Evolutionary conservation across 768 basidiomycete genomes (phyloP).

Genomic region (Russula dissimulans): DNA sequence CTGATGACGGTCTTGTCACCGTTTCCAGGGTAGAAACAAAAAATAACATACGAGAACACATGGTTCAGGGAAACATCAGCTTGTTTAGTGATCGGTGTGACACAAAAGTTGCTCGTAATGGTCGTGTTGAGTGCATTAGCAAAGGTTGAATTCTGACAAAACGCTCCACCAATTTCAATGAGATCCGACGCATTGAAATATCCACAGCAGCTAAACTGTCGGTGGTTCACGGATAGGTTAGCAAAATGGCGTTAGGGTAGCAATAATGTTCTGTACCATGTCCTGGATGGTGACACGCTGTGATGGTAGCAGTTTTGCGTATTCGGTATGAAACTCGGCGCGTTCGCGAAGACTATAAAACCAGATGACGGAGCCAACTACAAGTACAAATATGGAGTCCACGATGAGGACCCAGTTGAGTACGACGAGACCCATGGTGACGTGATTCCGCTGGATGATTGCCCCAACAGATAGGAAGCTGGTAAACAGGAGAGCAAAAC

Average conservation of each 20-base stretch:
- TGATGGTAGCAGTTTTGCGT: constrained; percentile 36
- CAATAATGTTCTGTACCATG: constrained; percentile 33
- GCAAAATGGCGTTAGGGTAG: constrained; percentile 8
- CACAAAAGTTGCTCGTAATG: constrained; percentile 51
- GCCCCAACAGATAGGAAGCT: constrained; percentile 64
- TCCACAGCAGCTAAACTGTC: constrained; percentile 75
- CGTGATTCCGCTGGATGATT: constrained; percentile 59
- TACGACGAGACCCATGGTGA: constrained; percentile 58
- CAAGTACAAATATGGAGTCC: constrained; percentile 50
- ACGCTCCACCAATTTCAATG: constrained; percentile 49
- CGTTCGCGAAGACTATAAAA: constrained; percentile 69
- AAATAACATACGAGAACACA: constrained; percentile 72
- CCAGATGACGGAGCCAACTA: constrained; percentile 73
- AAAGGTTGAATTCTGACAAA: constrained; percentile 41
- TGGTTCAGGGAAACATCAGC: constrained; percentile 71
- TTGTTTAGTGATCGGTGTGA: constrained; percentile 53
- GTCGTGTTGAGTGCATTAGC: constrained; percentile 24
- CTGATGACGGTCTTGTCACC: not conserved
- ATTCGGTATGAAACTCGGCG: constrained; percentile 53
- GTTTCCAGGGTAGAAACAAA: not conserved
- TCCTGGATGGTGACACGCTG: constrained; percentile 61
- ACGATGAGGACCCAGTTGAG: constrained; percentile 68
- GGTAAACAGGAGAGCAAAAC: constrained; percentile 55
- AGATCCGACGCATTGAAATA: constrained; percentile 52
- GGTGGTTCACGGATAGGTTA: not conserved